phyloP scores from a whole-genome alignment of 148 eudicot species.

The Dysphania ambrosioides region DNA sequence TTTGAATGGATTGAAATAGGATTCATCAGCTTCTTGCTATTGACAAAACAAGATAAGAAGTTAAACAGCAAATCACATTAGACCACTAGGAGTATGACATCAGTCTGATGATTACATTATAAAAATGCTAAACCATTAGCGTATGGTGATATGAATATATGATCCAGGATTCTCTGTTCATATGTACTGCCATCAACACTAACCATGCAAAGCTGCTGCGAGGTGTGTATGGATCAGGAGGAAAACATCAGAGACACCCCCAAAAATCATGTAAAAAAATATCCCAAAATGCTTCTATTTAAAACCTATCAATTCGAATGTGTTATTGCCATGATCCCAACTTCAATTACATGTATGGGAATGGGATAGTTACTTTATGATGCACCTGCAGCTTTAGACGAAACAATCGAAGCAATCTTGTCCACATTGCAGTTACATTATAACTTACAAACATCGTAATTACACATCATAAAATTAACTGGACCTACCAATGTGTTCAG shows the following conservation, averaged over 20 bases:
- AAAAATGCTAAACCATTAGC: background rate
- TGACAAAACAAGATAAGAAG: background rate
- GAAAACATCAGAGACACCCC: background rate
- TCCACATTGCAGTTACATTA: background rate
- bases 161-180: too few species aligned
- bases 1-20: too few species aligned
- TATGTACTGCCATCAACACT: too few species aligned
- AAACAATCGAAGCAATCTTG: background rate
- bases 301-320: background rate
- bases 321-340: background rate
- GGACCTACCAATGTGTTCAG: background rate
- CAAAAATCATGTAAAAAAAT: too few species aligned
- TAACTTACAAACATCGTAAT: background rate
- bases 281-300: background rate
- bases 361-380: background rate
- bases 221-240: background rate
- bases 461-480: background rate
- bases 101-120: background rate
- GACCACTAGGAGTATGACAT: background rate
- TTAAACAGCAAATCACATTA: background rate
- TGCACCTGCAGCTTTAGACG: background rate
- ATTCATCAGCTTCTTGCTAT: background rate
- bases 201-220: background rate
- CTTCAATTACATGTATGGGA: background rate
- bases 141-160: too few species aligned